A percentile compares a stretch with the other conserved stretches of the same genome.
These are phyloP conservation scores for Teunomyces stri DNA, from an alignment of 805 yeast species.

Conservation along the genomic window DNA sequence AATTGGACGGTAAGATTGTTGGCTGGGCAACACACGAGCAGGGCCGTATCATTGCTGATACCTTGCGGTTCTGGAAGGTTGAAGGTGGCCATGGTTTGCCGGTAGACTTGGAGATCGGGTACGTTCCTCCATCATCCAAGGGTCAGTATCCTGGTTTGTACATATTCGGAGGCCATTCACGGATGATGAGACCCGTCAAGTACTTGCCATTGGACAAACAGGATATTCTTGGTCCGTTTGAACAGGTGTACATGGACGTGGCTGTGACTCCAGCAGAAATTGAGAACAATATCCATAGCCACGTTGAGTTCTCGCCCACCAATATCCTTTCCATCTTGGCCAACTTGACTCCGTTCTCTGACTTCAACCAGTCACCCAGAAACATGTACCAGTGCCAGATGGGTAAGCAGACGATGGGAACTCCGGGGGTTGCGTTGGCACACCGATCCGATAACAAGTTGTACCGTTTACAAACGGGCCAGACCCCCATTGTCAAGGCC, in stretches of 20 bases:
- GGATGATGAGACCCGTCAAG: slow-evolving; percentile 95
- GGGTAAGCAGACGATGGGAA: slow-evolving; percentile 99
- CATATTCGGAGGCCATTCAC: slow-evolving; percentile 85
- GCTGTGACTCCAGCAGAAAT: slow-evolving; percentile 95
- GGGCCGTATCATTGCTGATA: slow-evolving; percentile 82
- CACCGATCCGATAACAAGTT: slow-evolving; percentile 95
- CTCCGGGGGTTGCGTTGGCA: slow-evolving; percentile 93
- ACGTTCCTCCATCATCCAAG: slow-evolving; percentile 90
- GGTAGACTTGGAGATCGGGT: slow-evolving; percentile 84
- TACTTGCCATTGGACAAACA: slow-evolving; percentile 80
- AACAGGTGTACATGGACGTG: slow-evolving; percentile 94
- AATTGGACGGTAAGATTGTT: slow-evolving; percentile 84
- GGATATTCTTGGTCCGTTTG: slow-evolving; percentile 95
- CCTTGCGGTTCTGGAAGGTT: slow-evolving; percentile 90
- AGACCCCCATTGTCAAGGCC: slow-evolving; percentile 95
- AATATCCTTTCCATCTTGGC: slow-evolving; percentile 93
- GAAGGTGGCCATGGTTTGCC: slow-evolving; percentile 80
- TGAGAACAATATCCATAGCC: slow-evolving; percentile 74
- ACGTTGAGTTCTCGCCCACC: slow-evolving; percentile 94
- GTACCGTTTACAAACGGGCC: slow-evolving; percentile 91
- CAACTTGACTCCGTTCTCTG: slow-evolving; percentile 96
- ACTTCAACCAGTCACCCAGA: slow-evolving; percentile 98
- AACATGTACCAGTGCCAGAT: slow-evolving; percentile 99
- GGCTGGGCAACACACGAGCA: slow-evolving; percentile 95
- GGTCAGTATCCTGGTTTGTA: slow-evolving; percentile 98